These are phyloP conservation scores for Sistotremastrum suecicum DNA, from an alignment of 768 basidiomycete species.

Conservation along the genomic window DNA sequence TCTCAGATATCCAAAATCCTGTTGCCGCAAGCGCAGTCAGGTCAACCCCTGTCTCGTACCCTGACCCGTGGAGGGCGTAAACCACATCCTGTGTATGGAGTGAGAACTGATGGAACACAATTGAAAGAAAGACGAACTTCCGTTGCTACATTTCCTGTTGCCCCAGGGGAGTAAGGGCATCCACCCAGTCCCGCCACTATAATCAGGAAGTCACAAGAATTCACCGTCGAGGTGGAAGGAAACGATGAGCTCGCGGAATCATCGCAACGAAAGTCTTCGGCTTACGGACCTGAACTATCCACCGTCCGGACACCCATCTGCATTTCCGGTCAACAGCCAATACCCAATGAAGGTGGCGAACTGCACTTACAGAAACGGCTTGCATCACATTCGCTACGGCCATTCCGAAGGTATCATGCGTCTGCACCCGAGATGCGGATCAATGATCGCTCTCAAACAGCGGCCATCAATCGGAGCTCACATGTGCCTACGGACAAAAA, in stretches of 20 bases:
- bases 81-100: constrained; percentile 41
- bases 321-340: constrained; percentile 11
- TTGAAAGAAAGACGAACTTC: constrained; percentile 27
- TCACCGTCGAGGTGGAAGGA: no score
- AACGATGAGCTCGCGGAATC: not conserved
- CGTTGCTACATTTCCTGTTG: constrained; percentile 89
- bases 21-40: constrained; percentile 57
- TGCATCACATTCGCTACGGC: constrained; percentile 64
- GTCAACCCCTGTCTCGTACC: constrained; percentile 42
- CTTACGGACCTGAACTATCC: constrained; percentile 23
- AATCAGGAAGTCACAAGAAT: not conserved
- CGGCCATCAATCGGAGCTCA: constrained; percentile 16
- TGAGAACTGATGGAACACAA: not conserved
- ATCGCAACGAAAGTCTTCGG: not conserved
- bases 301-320: constrained; percentile 58
- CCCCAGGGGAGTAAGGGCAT: constrained; percentile 92
- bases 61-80: constrained; percentile 60
- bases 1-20: constrained; percentile 71
- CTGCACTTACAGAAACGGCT: constrained; percentile 28
- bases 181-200: constrained; percentile 79
- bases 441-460: not conserved
- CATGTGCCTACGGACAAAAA: constrained; percentile 32
- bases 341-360: constrained; percentile 2
- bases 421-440: constrained; percentile 27
- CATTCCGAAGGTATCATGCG: constrained; percentile 84